Evolutionary conservation across 495 filamentous ascomycete genomes (phyloP).

Genomic region (Aspergillus incahuasiensis): DNA sequence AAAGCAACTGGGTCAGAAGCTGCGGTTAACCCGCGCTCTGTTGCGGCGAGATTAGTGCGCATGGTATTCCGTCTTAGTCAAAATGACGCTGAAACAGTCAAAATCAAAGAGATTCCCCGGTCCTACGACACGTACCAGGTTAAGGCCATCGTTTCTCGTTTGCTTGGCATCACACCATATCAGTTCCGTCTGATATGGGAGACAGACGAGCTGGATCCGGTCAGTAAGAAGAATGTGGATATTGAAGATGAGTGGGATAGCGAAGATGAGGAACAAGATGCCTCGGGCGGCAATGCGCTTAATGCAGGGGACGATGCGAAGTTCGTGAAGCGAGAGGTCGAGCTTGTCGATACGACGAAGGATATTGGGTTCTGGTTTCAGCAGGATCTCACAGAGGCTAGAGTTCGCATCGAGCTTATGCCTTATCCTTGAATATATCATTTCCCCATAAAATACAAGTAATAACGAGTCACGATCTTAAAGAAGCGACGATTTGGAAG

Average conservation of each 20-base stretch:
- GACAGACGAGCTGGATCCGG: constrained; percentile 80
- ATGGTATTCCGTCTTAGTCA: constrained; percentile 50
- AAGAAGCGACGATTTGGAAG: too few species aligned
- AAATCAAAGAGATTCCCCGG: constrained; percentile 60
- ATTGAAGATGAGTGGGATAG: constrained; percentile 57
- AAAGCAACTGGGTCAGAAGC: constrained; percentile 15
- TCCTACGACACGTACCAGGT: constrained; percentile 74
- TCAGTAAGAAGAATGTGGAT: constrained; percentile 49
- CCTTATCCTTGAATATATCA: too few species aligned
- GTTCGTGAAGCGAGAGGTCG: constrained; percentile 71
- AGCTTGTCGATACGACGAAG: constrained; percentile 74
- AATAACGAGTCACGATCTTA: too few species aligned
- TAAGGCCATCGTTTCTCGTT: constrained; percentile 67
- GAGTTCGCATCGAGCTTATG: constrained; percentile 58
- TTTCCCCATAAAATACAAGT: too few species aligned
- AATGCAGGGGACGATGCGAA: constrained; percentile 18
- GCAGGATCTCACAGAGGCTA: constrained; percentile 52
- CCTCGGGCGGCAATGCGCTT: not conserved
- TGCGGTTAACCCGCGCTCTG: constrained; percentile 55
- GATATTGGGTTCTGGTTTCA: constrained; percentile 81
- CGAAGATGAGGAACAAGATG: constrained; percentile 48
- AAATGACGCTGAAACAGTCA: constrained; percentile 3
- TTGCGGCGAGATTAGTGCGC: constrained; percentile 68
- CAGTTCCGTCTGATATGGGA: constrained; percentile 67
- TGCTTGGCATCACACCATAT: constrained; percentile 63